phyloP scores from a whole-genome alignment of 2,329 filamentous ascomycete species.

The Colletotrichum sp. region DNA sequence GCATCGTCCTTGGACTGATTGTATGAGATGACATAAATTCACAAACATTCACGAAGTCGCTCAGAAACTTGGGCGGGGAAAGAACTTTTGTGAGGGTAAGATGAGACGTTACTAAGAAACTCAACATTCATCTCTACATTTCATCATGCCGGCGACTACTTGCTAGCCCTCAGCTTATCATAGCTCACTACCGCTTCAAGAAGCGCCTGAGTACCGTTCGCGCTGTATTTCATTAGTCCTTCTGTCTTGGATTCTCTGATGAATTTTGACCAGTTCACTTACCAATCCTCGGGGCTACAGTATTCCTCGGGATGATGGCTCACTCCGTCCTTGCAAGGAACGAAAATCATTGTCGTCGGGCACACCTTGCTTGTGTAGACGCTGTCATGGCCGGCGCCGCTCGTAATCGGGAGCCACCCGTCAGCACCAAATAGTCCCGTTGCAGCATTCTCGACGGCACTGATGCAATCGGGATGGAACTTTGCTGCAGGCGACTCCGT shows the following conservation, averaged over 20 bases:
- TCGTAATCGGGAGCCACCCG: constrained; percentile 39
- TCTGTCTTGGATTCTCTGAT: constrained; percentile 20
- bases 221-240: constrained; percentile 4
- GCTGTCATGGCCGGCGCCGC: constrained; percentile 52
- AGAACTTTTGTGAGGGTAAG: neutral
- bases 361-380: constrained; percentile 64
- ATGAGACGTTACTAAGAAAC: neutral
- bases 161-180: constrained; percentile 10
- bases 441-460: constrained; percentile 64
- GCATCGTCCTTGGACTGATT: neutral
- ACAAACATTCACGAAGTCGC: neutral
- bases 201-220: constrained; percentile 23
- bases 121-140: neutral
- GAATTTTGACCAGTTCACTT: neutral
- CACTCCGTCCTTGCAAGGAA: constrained; percentile 66
- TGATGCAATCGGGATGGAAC: constrained; percentile 72
- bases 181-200: constrained; percentile 24
- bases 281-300: constrained; percentile 62
- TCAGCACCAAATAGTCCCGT: constrained; percentile 59
- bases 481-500: constrained; percentile 64
- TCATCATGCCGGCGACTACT: neutral
- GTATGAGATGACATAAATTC: neutral
- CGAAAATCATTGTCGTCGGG: constrained; percentile 71
- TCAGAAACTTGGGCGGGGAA: neutral
- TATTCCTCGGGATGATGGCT: constrained; percentile 70